A percentile compares a stretch with the other conserved stretches of the same genome.
Conservation (phyloP, 169 alveolate species). For the Plasmodium reichenowi region DNA sequence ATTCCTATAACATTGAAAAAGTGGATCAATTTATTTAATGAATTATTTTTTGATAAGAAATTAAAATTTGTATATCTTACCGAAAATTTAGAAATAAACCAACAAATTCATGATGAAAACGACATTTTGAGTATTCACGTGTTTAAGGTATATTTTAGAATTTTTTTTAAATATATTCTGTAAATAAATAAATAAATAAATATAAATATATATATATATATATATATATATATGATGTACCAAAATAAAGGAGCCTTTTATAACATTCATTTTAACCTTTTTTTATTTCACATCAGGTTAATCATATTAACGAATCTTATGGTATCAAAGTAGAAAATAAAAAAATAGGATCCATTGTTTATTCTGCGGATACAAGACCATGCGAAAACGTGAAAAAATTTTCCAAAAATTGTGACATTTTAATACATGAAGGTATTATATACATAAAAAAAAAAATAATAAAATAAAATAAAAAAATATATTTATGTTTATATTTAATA, state of each 20-base stretch:
- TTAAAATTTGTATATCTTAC: constrained; percentile 20
- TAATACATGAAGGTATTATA: constrained; percentile 91
- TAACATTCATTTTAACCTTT: constrained; percentile 63
- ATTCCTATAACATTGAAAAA: constrained; percentile 77
- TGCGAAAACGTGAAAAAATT: constrained; percentile 86
- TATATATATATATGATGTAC: too few relatives aligned
- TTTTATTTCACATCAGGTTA: constrained; percentile 77
- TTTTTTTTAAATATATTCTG: constrained; percentile 30
- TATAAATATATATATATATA: constrained; percentile 12
- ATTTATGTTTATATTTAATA: not conserved
- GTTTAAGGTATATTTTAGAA: constrained; percentile 24
- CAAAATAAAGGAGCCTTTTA: constrained; percentile 31
- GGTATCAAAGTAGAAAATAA: constrained; percentile 73
- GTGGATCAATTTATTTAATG: constrained; percentile 43
- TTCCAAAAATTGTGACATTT: constrained; percentile 88
- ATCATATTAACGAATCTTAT: constrained; percentile 86
- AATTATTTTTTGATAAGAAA: constrained; percentile 49
- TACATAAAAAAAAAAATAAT: not conserved
- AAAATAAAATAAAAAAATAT: constrained; percentile 3
- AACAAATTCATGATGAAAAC: constrained; percentile 20
- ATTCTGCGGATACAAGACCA: constrained; percentile 95
- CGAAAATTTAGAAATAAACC: constrained; percentile 58
- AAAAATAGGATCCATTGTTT: constrained; percentile 85
- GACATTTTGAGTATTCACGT: constrained; percentile 23
- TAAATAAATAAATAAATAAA: not conserved